phyloP scores from a whole-genome alignment of 768 basidiomycete species.

The Rhodotorula paludigena region DNA sequence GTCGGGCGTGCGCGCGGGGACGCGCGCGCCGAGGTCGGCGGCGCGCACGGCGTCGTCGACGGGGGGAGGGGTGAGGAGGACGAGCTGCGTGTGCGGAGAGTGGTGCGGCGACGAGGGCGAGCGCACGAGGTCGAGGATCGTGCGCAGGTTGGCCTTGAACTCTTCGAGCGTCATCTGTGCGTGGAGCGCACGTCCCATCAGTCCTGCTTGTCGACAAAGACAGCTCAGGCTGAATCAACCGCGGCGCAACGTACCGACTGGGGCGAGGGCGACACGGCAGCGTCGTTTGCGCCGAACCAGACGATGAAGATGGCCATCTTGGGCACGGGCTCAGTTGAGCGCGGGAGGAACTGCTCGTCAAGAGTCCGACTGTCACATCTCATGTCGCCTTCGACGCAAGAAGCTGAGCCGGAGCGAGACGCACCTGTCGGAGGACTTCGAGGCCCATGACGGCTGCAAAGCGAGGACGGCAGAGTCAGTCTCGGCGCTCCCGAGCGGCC shows the following conservation, averaged over 20 bases:
- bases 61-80: constrained; percentile 37
- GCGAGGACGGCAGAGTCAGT: not conserved
- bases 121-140: constrained; percentile 26
- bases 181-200: not conserved
- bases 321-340: constrained; percentile 4
- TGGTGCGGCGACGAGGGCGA: constrained; percentile 26
- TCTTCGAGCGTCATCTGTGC: constrained; percentile 25
- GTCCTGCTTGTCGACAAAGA: no score
- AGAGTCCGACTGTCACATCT: no score
- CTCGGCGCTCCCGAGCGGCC: rapidly evolving
- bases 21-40: constrained; percentile 25
- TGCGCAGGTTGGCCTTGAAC: constrained; percentile 35
- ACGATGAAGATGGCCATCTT: constrained; percentile 20
- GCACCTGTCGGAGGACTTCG: constrained; percentile 22
- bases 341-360: constrained; percentile 21
- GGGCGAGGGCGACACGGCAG: constrained; percentile 11
- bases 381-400: no score
- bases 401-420: not conserved
- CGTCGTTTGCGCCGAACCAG: constrained; percentile 41
- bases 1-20: constrained; percentile 24
- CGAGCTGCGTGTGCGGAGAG: constrained; percentile 21
- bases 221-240: no score
- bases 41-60: constrained; percentile 25
- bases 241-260: constrained; percentile 17
- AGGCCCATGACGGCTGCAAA: constrained; percentile 32